A percentile compares a stretch with the other conserved stretches of the same genome.
phyloP scores from a whole-genome alignment of 371 early-diverging fungal species.

The Apophysomyces variabilis region DNA sequence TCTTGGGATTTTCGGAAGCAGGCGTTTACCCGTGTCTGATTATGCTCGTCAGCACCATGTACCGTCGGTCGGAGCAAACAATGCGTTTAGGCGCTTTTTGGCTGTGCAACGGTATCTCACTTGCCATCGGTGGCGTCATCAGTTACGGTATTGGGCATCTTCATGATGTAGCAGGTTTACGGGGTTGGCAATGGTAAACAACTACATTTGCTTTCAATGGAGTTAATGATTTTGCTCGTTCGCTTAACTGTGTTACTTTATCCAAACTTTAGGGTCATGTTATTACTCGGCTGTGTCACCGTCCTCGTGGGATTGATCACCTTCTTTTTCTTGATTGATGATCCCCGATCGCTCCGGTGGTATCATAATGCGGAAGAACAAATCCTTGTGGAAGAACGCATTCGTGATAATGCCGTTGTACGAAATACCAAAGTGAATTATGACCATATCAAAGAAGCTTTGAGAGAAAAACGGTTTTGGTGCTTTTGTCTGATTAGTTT shows the following conservation, averaged over 20 bases:
- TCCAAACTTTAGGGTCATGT: constrained; percentile 29
- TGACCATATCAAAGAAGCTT: constrained; percentile 36
- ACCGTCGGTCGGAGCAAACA: constrained; percentile 38
- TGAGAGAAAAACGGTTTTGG: constrained; percentile 37
- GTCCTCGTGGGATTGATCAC: constrained; percentile 28
- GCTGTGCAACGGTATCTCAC: constrained; percentile 30
- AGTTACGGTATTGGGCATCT: constrained; percentile 36
- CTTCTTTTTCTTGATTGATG: constrained; percentile 43
- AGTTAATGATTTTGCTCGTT: neutral
- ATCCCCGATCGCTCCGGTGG: constrained; percentile 34
- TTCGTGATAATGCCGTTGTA: constrained; percentile 36
- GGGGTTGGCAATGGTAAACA: constrained; percentile 41
- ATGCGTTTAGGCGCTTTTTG: constrained; percentile 36
- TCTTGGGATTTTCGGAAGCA: constrained; percentile 37
- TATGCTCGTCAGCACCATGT: constrained; percentile 39
- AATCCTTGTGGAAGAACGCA: constrained; percentile 37
- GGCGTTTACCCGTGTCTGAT: constrained; percentile 35
- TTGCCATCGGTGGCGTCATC: constrained; percentile 32
- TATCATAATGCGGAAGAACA: constrained; percentile 40
- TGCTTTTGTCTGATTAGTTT: constrained; percentile 33
- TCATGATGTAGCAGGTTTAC: constrained; percentile 24
- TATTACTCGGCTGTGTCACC: constrained; percentile 35
- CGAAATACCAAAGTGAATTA: constrained; percentile 32
- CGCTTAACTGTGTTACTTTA: constrained; percentile 1
- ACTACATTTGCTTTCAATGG: too few relatives aligned